These are phyloP conservation scores for Porodaedalea pini DNA, from an alignment of 1,284 basidiomycete genomes.

Conservation along the genomic window DNA sequence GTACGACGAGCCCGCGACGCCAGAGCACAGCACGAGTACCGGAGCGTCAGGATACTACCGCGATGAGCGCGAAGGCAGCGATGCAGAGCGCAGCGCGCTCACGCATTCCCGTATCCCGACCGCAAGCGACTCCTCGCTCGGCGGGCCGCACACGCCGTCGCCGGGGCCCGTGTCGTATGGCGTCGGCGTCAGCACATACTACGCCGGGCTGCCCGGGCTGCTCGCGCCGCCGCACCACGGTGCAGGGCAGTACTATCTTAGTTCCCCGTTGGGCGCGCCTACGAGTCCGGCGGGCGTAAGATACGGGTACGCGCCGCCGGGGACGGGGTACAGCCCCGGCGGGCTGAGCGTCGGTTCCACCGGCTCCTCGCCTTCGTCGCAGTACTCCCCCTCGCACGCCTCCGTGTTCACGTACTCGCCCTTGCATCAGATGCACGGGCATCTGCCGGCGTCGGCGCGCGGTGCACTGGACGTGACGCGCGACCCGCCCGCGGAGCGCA, in stretches of 20 bases:
- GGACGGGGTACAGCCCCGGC: slow-evolving; percentile 3
- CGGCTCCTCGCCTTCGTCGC: slow-evolving; percentile 2
- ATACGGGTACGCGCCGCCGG: neutral
- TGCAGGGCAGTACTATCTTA: slow-evolving; percentile 1
- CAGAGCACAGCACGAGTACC: neutral
- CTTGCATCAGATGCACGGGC: slow-evolving; percentile 16
- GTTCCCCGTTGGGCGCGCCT: neutral
- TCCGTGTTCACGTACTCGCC: slow-evolving; percentile 8
- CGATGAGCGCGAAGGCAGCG: neutral
- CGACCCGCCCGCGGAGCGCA: slow-evolving; percentile 45
- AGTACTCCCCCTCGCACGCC: neutral
- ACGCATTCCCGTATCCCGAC: slow-evolving; percentile 10
- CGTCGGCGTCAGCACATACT: neutral
- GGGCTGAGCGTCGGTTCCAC: neutral
- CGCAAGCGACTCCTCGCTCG: neutral
- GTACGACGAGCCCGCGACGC: neutral
- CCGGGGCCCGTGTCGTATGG: slow-evolving; percentile 1
- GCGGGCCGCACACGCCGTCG: slow-evolving; percentile 7
- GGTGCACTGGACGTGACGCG: slow-evolving; percentile 16
- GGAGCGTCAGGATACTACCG: neutral
- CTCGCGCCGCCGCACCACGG: neutral
- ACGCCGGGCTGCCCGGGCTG: neutral
- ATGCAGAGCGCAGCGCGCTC: neutral
- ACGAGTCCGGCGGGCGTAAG: neutral
- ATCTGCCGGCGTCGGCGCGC: slow-evolving; percentile 2